Percentiles rank a stretch among this genome's conserved stretches.
Conservation (phyloP, 345 rosid genomes). For the Moricandia moricandioides region DNA sequence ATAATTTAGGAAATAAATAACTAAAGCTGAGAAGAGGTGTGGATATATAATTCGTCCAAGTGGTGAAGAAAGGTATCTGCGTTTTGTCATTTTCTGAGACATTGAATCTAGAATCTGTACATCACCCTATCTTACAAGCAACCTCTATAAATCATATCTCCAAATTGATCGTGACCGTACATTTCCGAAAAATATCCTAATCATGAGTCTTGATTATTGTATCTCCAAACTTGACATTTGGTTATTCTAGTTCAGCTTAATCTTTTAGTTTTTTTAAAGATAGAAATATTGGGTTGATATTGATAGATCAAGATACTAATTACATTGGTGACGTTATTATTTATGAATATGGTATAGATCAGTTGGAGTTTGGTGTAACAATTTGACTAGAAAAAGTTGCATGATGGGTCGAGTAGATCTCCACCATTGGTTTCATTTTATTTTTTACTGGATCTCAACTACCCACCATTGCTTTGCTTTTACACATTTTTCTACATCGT, state of each 20-base stretch:
- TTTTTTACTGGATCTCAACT: constrained; percentile 1
- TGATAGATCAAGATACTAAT: background rate
- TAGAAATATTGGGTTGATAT: background rate
- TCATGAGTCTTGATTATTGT: background rate
- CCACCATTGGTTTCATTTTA: constrained; percentile 23
- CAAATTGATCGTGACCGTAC: constrained; percentile 36
- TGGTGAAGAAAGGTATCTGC: constrained; percentile 43
- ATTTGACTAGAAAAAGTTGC: constrained; percentile 1
- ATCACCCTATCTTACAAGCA: constrained; percentile 39
- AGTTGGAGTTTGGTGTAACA: constrained; percentile 18
- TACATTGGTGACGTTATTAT: background rate
- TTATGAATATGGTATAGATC: constrained; percentile 14
- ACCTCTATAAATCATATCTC: constrained; percentile 24
- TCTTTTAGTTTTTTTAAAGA: background rate
- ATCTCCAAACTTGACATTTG: background rate
- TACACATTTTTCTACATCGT: background rate
- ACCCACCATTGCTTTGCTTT: background rate
- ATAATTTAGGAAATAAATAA: background rate
- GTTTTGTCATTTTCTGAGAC: constrained; percentile 33
- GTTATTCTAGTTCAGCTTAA: background rate
- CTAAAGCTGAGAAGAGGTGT: constrained; percentile 3
- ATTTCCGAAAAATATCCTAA: constrained; percentile 6
- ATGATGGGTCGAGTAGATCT: constrained; percentile 13
- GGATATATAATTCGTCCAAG: constrained; percentile 13
- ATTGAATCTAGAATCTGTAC: constrained; percentile 35